Evolutionary conservation across 495 filamentous ascomycete species (phyloP), one percentile per base, ranked within the genome.

Genomic region (Thermothielavioides terrestris): DNA sequence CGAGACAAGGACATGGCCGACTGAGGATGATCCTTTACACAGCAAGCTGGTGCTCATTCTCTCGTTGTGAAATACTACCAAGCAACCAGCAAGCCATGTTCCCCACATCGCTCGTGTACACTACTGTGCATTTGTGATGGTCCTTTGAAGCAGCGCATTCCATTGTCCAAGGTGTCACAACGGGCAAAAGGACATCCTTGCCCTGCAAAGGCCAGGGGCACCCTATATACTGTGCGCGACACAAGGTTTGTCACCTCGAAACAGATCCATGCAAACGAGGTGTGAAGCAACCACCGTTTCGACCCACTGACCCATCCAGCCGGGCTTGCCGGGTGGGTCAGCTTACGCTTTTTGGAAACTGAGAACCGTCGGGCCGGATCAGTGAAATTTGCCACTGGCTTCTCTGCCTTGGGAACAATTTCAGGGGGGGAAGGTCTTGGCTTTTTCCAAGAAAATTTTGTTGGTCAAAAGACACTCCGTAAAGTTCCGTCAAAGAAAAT

Each of bases 41-140:
- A 46, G 7, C 32, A 18, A 0, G 9, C 42, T 47, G 36, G 50
- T 46, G 50, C 50, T 53, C 50, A 53, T 53, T 47, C 50, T 20
- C 50, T 47, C 50, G 25, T 38, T 47, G 15, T 23, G n/a, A 52
- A 46, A 52, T 44, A 52, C 36, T 37, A 52, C 42, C 49, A 38
- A 38, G 41, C 49, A 44, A 44, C 40, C 41, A 44, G 49, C 49
- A 35, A 35, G 35, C 12, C n/a, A n/a, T n/a, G n/a, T n/a, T n/a
- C n/a, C n/a, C n/a, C n/a, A n/a, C n/a, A n/a, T n/a, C n/a, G n/a
- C n/a, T n/a, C n/a, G n/a, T n/a, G n/a, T n/a, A n/a, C n/a, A n/a
- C n/a, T n/a, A n/a, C n/a, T n/a, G n/a, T n/a, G n/a, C n/a, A n/a
- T n/a, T n/a, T n/a, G n/a, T n/a, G n/a, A n/a, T n/a, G n/a, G n/a